These are phyloP conservation scores for Yamadazyma mexicana DNA, from an alignment of 1,139 yeast genomes.

Conservation along the genomic window DNA sequence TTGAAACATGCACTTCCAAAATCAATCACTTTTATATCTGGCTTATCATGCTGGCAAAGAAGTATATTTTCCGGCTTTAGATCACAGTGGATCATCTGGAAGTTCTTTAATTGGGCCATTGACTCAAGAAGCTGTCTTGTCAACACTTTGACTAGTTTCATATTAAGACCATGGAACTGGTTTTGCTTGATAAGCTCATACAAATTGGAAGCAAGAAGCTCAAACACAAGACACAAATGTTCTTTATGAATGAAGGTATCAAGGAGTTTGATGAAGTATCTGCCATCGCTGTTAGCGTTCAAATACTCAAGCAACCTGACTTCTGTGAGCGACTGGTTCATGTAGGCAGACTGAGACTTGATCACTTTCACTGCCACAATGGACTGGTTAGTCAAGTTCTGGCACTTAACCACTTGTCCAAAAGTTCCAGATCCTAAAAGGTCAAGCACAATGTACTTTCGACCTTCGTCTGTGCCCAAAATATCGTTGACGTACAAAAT, in stretches of 20 bases:
- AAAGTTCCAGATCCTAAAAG: constrained; percentile 95
- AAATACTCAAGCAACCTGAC: constrained; percentile 82
- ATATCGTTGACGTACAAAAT: constrained; percentile 93
- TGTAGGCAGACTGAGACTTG: constrained; percentile 86
- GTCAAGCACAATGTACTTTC: constrained; percentile 86
- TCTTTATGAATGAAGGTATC: constrained; percentile 93
- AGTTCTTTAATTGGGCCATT: constrained; percentile 73
- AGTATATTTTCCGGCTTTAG: constrained; percentile 94
- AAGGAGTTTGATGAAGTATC: constrained; percentile 72
- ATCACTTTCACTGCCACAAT: constrained; percentile 94
- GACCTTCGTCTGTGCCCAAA: constrained; percentile 82
- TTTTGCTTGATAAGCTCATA: constrained; percentile 92
- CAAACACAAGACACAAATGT: constrained; percentile 91
- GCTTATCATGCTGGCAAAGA: constrained; percentile 77
- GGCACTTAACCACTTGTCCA: constrained; percentile 98
- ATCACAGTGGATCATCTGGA: constrained; percentile 92
- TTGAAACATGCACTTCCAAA: constrained; percentile 97
- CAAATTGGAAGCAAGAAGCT: constrained; percentile 79
- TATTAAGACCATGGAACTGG: constrained; percentile 87
- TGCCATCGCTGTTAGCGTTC: constrained; percentile 71
- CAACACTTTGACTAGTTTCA: constrained; percentile 75
- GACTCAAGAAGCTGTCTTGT: constrained; percentile 82
- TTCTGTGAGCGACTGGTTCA: constrained; percentile 90
- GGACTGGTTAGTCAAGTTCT: constrained; percentile 82
- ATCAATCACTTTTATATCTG: constrained; percentile 90